phyloP scores from a whole-genome alignment of 1,139 yeast species.

The Yamadazyma pseudoaaseri region DNA sequence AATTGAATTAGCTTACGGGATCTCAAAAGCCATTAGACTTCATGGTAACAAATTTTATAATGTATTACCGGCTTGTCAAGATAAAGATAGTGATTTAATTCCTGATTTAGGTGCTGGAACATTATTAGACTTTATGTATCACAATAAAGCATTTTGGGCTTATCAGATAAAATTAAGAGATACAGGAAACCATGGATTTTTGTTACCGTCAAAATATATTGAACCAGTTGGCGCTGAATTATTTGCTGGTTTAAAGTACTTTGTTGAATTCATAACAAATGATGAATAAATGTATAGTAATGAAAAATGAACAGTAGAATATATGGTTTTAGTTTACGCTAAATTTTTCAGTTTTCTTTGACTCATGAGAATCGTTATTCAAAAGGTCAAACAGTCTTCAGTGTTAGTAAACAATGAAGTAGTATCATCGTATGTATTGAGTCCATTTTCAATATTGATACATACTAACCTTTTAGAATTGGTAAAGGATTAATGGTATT shows the following conservation, averaged over 20 bases:
- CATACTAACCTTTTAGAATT: conserved; percentile 39
- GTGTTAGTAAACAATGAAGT: conserved; percentile 74
- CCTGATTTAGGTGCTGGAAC: conserved; percentile 83
- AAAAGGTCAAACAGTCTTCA: conserved; percentile 81
- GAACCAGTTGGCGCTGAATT: conserved; percentile 76
- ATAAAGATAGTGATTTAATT: conserved; percentile 64
- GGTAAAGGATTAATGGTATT: conserved; percentile 73
- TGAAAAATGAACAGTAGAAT: conserved; percentile 34
- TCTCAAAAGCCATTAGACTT: conserved; percentile 68
- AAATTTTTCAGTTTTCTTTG: too few species aligned
- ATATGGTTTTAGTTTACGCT: not conserved
- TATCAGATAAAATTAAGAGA: conserved; percentile 81
- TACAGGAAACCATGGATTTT: conserved; percentile 79
- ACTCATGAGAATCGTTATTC: conserved; percentile 87
- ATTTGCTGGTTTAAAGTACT: conserved; percentile 66
- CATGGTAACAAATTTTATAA: conserved; percentile 62
- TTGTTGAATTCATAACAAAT: conserved; percentile 59
- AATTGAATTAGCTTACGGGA: conserved; percentile 77
- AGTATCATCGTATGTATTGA: conserved; percentile 60
- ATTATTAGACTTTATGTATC: conserved; percentile 82
- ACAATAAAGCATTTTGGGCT: conserved; percentile 79
- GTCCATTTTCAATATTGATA: not conserved
- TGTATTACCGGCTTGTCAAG: conserved; percentile 77
- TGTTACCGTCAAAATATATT: conserved; percentile 70
- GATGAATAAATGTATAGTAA: conserved; percentile 31